Base-by-base conservation (phyloP, 495 filamentous ascomycete species). In the Neurospora intermedia region DNA sequence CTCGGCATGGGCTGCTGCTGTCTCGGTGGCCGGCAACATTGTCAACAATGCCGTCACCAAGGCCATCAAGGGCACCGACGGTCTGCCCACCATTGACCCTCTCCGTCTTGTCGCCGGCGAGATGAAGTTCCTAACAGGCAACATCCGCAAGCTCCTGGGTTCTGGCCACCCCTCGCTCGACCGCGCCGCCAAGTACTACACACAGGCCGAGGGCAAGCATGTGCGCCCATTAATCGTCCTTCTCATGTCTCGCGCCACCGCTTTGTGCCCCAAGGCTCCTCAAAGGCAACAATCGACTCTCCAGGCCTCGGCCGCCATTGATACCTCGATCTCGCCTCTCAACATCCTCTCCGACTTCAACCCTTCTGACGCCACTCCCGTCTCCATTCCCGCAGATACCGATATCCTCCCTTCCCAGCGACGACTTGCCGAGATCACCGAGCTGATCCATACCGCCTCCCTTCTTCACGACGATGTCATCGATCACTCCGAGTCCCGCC, bases 391-490 rank as follows among this genome's bases (percentile, higher is more conserved):
- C 73, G 77, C 82, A 75, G 89, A 92, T 72, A 86, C 88, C 69
- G 90, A 93, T 69, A 94, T 99, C 73, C 89, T 98, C 23, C 94
- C 96, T 2, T 92, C 94, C n/a, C 94, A 99, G 78, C 86, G 93
- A 69, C 89, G 96, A 45, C 87, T 99, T 43, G 96, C 96, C 71
- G 96, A 99, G 81, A 98, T 99, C 80, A 94, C 94, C 20, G 96
- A 99, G 80, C 83, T 99, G 46, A 98, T 98, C 70, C 96, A 97
- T 81, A 98, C 96, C 3, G 96, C 96, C 3, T 98, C 96, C 15
- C 88, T 99, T 31, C 88, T 99, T 6, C 96, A 99, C 81, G 96
- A 99, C 85, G 96, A 99, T 83, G 96, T 99, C 39, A 96, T 99
- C 77, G 96, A 99, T 79, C 92, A 94, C 76, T 94, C 96, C 1